Conservation (phyloP, 1,139 yeast species). For the Chernovozyma aurita region DNA sequence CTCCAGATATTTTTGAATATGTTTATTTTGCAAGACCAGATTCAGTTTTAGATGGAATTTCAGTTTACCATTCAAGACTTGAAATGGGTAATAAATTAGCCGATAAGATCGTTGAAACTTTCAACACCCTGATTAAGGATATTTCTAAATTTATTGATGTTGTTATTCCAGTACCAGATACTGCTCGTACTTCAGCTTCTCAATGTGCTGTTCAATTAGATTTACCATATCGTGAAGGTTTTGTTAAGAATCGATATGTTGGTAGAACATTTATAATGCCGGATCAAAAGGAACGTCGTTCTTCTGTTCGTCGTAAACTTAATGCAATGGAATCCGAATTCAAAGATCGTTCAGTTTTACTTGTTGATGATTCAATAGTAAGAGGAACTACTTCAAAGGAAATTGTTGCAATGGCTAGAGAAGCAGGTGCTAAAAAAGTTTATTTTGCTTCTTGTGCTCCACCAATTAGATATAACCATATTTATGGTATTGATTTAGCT, state of each 20-base stretch:
- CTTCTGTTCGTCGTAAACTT: slow-evolving; percentile 89
- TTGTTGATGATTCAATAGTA: slow-evolving; percentile 95
- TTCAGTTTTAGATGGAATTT: slow-evolving; percentile 90
- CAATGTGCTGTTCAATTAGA: slow-evolving; percentile 83
- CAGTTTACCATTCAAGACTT: slow-evolving; percentile 87
- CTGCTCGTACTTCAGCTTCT: slow-evolving; percentile 89
- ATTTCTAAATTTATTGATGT: slow-evolving; percentile 70
- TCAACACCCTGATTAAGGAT: slow-evolving; percentile 37
- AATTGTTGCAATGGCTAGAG: slow-evolving; percentile 95
- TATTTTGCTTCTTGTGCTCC: slow-evolving; percentile 98
- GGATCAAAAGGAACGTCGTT: slow-evolving; percentile 88
- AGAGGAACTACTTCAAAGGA: slow-evolving; percentile 97
- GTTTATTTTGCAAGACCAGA: slow-evolving; percentile 98
- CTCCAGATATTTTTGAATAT: slow-evolving; percentile 96
- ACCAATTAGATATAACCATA: slow-evolving; percentile 90
- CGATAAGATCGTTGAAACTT: slow-evolving; percentile 52
- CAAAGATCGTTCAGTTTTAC: slow-evolving; percentile 75
- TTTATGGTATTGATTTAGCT: slow-evolving; percentile 95
- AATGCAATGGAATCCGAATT: slow-evolving; percentile 97
- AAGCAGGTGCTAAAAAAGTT: slow-evolving; percentile 92
- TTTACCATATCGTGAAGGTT: slow-evolving; percentile 92
- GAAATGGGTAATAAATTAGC: slow-evolving; percentile 95
- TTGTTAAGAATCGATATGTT: slow-evolving; percentile 91
- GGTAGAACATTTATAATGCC: slow-evolving; percentile 99
- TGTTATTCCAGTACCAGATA: slow-evolving; percentile 97